phyloP scores from a whole-genome alignment of 441 rosid genomes.

The Arabidopsis hybrid region DNA sequence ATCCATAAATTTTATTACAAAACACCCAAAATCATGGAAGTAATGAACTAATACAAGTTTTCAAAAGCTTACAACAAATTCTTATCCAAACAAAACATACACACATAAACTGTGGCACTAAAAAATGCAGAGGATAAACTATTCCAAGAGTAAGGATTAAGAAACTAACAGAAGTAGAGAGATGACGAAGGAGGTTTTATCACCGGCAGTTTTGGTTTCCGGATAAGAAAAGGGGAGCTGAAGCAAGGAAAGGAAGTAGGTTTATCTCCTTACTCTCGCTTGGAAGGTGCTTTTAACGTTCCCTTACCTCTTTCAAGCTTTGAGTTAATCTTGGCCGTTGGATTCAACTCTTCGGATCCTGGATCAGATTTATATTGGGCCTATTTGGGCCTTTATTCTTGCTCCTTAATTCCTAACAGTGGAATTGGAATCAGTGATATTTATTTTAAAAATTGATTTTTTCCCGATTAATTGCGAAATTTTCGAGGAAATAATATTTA shows the following conservation, averaged over 20 bases:
- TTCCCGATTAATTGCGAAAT: no score
- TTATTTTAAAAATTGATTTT: no score
- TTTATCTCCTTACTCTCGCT: slow-evolving; percentile 35
- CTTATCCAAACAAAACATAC: background rate
- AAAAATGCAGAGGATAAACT: background rate
- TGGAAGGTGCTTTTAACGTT: background rate
- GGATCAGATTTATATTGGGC: background rate
- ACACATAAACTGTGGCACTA: background rate
- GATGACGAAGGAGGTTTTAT: slow-evolving; percentile 22
- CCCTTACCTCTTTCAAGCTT: slow-evolving; percentile 50
- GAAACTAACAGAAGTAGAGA: slow-evolving; percentile 27
- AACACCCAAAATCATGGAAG: background rate
- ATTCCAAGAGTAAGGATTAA: background rate
- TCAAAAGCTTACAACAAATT: background rate
- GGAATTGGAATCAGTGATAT: background rate
- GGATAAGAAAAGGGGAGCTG: slow-evolving; percentile 15
- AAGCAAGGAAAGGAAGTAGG: slow-evolving; percentile 22
- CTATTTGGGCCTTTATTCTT: slow-evolving; percentile 1
- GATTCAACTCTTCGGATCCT: slow-evolving; percentile 5
- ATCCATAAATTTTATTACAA: background rate
- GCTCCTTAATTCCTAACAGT: background rate
- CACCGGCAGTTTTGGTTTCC: slow-evolving; percentile 25
- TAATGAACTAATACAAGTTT: background rate
- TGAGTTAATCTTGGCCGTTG: slow-evolving; percentile 33
- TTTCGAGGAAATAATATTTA: no score